Percentiles rank a stretch among this genome's conserved stretches.
These are phyloP conservation scores for Scleroderma citrinum DNA, from an alignment of 768 basidiomycete genomes.

Conservation along the genomic window DNA sequence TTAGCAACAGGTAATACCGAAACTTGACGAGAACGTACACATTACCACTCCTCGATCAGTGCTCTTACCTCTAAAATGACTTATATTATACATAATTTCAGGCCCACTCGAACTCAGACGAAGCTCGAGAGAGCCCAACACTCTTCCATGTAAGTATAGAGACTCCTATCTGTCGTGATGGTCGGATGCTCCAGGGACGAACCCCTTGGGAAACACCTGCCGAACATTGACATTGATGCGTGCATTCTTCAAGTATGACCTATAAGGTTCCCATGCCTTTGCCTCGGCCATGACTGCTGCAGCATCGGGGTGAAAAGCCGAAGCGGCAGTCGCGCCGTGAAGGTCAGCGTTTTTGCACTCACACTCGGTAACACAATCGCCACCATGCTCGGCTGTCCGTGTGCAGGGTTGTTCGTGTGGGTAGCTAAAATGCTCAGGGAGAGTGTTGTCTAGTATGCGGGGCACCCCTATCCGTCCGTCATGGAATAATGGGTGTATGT, in stretches of 20 bases:
- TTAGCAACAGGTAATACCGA: too few relatives aligned
- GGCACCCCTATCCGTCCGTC: slow-evolving; percentile 65
- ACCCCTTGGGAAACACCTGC: slow-evolving; percentile 79
- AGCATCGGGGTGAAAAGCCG: slow-evolving; percentile 14
- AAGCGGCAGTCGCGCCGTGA: not conserved
- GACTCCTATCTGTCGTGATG: not conserved
- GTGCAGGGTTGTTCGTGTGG: not conserved
- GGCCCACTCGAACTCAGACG: too few relatives aligned
- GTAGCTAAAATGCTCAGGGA: slow-evolving; percentile 53
- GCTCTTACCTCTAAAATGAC: too few relatives aligned
- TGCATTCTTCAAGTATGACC: slow-evolving; percentile 56
- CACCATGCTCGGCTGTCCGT: not conserved
- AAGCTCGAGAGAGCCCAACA: too few relatives aligned
- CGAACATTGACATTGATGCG: slow-evolving; percentile 91
- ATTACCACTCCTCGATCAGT: too few relatives aligned
- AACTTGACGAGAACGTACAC: too few relatives aligned
- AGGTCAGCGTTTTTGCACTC: too few relatives aligned
- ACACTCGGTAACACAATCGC: too few relatives aligned
- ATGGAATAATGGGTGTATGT: not conserved
- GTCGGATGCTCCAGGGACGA: slow-evolving; percentile 28
- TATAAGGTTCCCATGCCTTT: slow-evolving; percentile 54
- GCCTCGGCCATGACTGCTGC: slow-evolving; percentile 12
- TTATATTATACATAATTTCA: too few relatives aligned
- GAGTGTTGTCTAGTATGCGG: slow-evolving; percentile 74
- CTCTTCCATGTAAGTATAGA: too few relatives aligned